Evolutionary conservation across 2,329 filamentous ascomycete genomes (phyloP).

Genomic region (Aspergillus brunneoviolaceus): DNA sequence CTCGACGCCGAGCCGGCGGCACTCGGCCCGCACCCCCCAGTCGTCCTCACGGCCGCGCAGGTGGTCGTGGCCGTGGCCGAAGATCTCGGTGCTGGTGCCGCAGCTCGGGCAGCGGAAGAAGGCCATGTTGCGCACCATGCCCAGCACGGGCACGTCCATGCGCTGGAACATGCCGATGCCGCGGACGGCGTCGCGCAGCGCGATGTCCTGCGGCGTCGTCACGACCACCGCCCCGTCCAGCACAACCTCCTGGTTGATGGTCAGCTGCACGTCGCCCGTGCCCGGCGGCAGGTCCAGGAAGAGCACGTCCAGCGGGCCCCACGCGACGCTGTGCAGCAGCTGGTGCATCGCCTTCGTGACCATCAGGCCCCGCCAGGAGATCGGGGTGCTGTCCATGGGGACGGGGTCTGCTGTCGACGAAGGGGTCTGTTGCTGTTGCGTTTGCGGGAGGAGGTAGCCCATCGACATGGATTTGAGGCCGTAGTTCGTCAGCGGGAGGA

Average conservation of each 20-base stretch:
- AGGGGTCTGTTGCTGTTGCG: background rate
- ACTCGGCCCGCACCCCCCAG: slow-evolving; percentile 66
- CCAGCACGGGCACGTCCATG: slow-evolving; percentile 73
- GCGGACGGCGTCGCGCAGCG: slow-evolving; percentile 85
- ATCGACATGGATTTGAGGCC: slow-evolving; percentile 98
- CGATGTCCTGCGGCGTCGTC: slow-evolving; percentile 89
- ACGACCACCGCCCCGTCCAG: slow-evolving; percentile 82
- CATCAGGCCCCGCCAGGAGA: slow-evolving; percentile 96
- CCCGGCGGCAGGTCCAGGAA: slow-evolving; percentile 91
- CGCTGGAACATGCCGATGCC: slow-evolving; percentile 92
- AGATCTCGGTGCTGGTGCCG: slow-evolving; percentile 70
- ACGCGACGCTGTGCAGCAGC: slow-evolving; percentile 90
- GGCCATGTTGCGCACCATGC: slow-evolving; percentile 90
- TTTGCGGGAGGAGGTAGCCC: slow-evolving; percentile 52
- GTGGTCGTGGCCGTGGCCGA: slow-evolving; percentile 52
- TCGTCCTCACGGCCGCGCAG: slow-evolving; percentile 38
- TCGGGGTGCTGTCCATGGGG: slow-evolving; percentile 60
- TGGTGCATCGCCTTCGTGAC: slow-evolving; percentile 97
- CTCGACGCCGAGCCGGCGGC: slow-evolving; percentile 69
- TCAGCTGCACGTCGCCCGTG: slow-evolving; percentile 92
- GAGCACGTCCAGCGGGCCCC: slow-evolving; percentile 83
- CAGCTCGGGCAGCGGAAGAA: slow-evolving; percentile 80
- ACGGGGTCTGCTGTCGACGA: slow-evolving; percentile 26
- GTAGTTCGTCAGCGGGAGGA: slow-evolving; percentile 88
- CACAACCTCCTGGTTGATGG: slow-evolving; percentile 92